These are phyloP conservation scores for Tetrastigma voinierianum DNA, from an alignment of 164 flowering plant genomes.

Conservation along the genomic window DNA sequence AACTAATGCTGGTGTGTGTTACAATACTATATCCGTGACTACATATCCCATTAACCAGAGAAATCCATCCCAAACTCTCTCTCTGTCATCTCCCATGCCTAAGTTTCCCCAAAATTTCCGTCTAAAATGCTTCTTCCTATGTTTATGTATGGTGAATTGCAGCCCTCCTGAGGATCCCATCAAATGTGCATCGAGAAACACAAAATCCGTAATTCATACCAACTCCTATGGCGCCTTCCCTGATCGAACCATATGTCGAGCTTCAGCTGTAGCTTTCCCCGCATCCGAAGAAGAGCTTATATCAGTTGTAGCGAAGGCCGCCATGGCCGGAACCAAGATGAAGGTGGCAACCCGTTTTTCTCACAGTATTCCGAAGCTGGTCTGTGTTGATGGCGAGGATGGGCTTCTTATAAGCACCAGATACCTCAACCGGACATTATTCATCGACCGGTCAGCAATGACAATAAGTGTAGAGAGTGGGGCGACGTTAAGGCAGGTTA, in stretches of 20 bases:
- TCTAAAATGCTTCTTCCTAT: constrained; percentile 1
- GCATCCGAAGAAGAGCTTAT: constrained; percentile 53
- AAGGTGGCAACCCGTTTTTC: constrained; percentile 55
- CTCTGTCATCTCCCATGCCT: no score
- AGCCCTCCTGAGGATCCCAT: constrained; percentile 66
- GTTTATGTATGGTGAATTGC: constrained; percentile 16
- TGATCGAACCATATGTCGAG: constrained; percentile 53
- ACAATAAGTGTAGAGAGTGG: constrained; percentile 60
- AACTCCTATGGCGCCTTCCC: constrained; percentile 75
- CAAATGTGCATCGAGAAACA: constrained; percentile 36
- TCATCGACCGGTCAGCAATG: constrained; percentile 28
- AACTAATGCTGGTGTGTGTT: no score
- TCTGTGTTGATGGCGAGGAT: constrained; percentile 52
- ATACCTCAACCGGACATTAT: constrained; percentile 32
- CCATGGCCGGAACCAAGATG: constrained; percentile 41
- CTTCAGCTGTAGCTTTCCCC: constrained; percentile 47
- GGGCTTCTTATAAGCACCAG: constrained; percentile 66
- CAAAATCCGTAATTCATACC: constrained; percentile 62
- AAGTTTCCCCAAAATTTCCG: neutral
- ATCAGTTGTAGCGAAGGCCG: constrained; percentile 45
- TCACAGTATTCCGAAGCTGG: constrained; percentile 70
- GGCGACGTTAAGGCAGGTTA: constrained; percentile 49
- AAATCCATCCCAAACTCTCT: no score
- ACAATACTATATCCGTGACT: no score
- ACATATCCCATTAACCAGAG: no score